Percentiles rank a stretch among this genome's conserved stretches.
These are phyloP conservation scores for Neoboletus magnificus DNA, from an alignment of 768 basidiomycete species.

Conservation along the genomic window DNA sequence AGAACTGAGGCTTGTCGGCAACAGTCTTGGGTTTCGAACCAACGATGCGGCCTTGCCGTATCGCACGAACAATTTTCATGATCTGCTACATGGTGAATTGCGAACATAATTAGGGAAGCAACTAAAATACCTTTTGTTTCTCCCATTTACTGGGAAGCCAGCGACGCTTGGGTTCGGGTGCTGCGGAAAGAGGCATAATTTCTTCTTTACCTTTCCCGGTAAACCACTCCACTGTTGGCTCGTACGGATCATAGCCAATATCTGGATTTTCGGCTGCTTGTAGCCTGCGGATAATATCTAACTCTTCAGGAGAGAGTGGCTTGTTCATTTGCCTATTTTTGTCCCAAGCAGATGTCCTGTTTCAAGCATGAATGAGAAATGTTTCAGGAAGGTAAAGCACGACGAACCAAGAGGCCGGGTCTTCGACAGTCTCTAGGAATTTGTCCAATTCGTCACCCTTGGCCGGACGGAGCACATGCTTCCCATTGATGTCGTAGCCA, in stretches of 20 bases:
- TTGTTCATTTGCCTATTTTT: conserved; percentile 82
- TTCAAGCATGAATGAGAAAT: not conserved
- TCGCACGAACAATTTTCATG: conserved; percentile 99
- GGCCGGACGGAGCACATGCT: conserved; percentile 89
- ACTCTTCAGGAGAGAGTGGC: conserved; percentile 82
- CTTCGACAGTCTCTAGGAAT: conserved; percentile 91
- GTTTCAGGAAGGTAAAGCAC: not conserved
- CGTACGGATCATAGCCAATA: conserved; percentile 85
- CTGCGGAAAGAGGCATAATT: conserved; percentile 86
- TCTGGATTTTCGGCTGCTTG: conserved; percentile 92
- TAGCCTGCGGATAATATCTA: conserved; percentile 92
- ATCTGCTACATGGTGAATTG: conserved; percentile 50
- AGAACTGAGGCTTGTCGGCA: conserved; percentile 64
- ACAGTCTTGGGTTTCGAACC: conserved; percentile 83
- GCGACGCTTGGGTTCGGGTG: conserved; percentile 92
- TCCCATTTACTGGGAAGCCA: conserved; percentile 99
- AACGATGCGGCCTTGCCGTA: conserved; percentile 90
- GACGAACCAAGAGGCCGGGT: conserved; percentile 80
- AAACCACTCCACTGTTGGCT: conserved; percentile 94
- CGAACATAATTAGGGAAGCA: not conserved
- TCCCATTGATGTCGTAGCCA: conserved; percentile 94
- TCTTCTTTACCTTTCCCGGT: conserved; percentile 95
- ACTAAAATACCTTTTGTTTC: conserved; percentile 81
- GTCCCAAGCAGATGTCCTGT: conserved; percentile 91
- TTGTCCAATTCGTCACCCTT: conserved; percentile 96